Evolutionary conservation across 768 basidiomycete genomes (phyloP).

Genomic region (Collybia sordida): DNA sequence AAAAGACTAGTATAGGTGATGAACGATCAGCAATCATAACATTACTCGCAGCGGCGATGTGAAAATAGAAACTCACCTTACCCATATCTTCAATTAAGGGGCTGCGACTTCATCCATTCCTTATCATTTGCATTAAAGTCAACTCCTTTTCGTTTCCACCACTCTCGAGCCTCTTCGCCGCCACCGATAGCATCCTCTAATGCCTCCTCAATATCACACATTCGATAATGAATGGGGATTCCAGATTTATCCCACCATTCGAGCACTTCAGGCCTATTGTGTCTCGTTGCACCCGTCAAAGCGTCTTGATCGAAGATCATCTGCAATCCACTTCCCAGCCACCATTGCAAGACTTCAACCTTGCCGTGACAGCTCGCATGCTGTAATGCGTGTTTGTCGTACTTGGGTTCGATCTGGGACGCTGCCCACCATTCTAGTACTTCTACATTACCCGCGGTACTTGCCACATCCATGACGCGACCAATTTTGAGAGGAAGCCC

Average conservation of each 20-base stretch:
- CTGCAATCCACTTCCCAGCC: slow-evolving; percentile 75
- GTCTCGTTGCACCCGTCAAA: slow-evolving; percentile 75
- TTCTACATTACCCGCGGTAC: slow-evolving; percentile 71
- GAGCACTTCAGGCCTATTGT: slow-evolving; percentile 78
- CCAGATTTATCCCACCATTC: slow-evolving; percentile 89
- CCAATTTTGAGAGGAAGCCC: slow-evolving; percentile 75
- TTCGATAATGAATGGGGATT: slow-evolving; percentile 78
- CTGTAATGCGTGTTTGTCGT: slow-evolving; percentile 74
- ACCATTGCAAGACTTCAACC: slow-evolving; percentile 81
- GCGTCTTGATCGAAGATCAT: slow-evolving; percentile 80
- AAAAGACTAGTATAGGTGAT: too few relatives aligned
- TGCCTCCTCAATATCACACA: slow-evolving; percentile 92
- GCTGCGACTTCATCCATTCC: slow-evolving; percentile 87
- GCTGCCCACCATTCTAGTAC: slow-evolving; percentile 86
- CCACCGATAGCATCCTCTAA: slow-evolving; percentile 84
- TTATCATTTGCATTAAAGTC: slow-evolving; percentile 83
- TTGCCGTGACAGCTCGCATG: slow-evolving; percentile 80
- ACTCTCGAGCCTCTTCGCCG: slow-evolving; percentile 70
- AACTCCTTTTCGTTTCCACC: slow-evolving; percentile 83
- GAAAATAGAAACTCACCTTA: too few relatives aligned
- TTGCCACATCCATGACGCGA: slow-evolving; percentile 83
- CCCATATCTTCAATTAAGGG: slow-evolving; percentile 49
- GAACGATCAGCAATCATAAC: too few relatives aligned
- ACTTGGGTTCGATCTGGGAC: slow-evolving; percentile 75
- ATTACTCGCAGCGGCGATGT: too few relatives aligned